A percentile compares a stretch with the other conserved stretches of the same genome.
Conservation (phyloP, 2,329 filamentous ascomycete genomes). For the Botrytis elliptica region DNA sequence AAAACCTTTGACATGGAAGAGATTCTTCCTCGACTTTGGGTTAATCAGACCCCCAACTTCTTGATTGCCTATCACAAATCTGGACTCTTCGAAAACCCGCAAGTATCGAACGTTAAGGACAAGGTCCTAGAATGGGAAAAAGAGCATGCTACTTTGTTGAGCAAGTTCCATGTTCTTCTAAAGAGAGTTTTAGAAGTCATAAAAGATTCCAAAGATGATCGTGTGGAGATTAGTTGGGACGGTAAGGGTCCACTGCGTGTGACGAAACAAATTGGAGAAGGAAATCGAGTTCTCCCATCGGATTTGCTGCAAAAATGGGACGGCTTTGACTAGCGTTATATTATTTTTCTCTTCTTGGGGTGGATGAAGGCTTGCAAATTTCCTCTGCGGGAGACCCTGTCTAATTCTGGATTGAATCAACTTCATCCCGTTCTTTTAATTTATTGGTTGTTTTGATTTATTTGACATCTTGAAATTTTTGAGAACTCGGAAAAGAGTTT, state of each 20-base stretch:
- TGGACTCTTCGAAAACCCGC: constrained; percentile 42
- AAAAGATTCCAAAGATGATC: constrained; percentile 24
- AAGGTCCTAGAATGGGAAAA: constrained; percentile 29
- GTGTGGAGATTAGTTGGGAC: constrained; percentile 26
- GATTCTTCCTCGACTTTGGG: constrained; percentile 49
- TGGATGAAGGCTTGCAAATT: background rate
- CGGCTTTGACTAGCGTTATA: background rate
- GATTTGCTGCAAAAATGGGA: constrained; percentile 26
- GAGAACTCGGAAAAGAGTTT: background rate
- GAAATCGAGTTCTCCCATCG: constrained; percentile 29
- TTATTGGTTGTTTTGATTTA: background rate
- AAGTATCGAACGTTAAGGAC: constrained; percentile 24
- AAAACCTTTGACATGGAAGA: constrained; percentile 34
- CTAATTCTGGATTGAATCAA: background rate
- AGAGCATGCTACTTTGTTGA: constrained; percentile 23
- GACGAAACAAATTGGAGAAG: constrained; percentile 29
- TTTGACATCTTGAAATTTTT: background rate
- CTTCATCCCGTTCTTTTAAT: background rate
- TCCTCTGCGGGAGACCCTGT: accelerated
- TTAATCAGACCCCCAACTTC: constrained; percentile 51
- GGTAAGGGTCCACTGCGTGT: constrained; percentile 26
- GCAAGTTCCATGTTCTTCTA: constrained; percentile 29
- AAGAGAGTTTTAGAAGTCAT: constrained; percentile 31
- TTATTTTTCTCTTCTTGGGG: background rate
- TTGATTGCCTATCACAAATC: constrained; percentile 50